Evolutionary conservation across 768 basidiomycete genomes (phyloP).

Genomic region (Calocybe cyanea): DNA sequence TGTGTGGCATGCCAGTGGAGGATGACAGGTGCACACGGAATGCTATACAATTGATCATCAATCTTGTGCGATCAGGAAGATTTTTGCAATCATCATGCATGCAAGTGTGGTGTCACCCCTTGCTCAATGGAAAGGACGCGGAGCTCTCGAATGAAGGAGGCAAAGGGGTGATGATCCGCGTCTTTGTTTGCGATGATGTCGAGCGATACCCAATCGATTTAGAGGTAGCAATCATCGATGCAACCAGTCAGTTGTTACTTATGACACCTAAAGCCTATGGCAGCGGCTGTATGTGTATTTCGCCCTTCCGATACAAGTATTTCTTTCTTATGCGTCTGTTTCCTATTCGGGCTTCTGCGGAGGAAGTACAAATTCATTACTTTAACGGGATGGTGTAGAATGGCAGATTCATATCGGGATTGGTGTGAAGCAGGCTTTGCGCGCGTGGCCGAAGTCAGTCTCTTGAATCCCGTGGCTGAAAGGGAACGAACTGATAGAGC

Average conservation of each 20-base stretch:
- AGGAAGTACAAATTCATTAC: background rate
- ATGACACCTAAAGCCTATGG: too few species aligned
- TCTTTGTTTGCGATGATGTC: background rate
- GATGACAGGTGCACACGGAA: too few species aligned
- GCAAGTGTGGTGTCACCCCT: background rate
- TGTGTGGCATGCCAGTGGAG: too few species aligned
- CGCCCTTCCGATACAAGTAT: background rate
- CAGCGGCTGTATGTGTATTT: background rate
- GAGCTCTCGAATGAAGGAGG: background rate
- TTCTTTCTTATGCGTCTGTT: too few species aligned
- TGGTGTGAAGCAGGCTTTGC: background rate
- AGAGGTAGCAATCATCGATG: background rate
- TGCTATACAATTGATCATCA: too few species aligned
- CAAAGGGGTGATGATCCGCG: constrained; percentile 1
- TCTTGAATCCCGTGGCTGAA: background rate
- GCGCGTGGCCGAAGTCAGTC: background rate
- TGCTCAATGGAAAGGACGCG: background rate
- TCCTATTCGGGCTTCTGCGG: background rate
- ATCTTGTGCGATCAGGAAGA: too few species aligned
- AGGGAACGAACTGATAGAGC: background rate
- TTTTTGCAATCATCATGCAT: background rate
- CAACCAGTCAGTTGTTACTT: background rate
- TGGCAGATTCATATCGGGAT: background rate
- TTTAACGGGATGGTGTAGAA: background rate
- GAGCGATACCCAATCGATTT: background rate